Evolutionary conservation across 2,329 filamentous ascomycete genomes (phyloP).

Genomic region (Neonectria magnoliae): DNA sequence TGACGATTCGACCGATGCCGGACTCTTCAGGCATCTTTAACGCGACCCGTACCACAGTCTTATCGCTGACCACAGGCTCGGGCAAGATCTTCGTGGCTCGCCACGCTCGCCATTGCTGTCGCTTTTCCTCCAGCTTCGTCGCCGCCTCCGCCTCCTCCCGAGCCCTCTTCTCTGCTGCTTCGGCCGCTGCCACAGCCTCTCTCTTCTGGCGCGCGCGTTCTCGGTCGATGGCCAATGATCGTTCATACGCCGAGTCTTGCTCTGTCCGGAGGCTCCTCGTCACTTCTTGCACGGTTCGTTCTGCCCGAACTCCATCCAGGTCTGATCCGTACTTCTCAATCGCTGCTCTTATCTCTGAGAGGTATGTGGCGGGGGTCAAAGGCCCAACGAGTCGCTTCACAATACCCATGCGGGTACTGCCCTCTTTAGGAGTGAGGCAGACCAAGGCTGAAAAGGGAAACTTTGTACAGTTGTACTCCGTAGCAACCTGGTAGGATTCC

Average conservation of each 20-base stretch:
- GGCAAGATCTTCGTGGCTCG: conserved; percentile 71
- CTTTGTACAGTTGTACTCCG: conserved; percentile 87
- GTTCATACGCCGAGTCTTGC: conserved; percentile 94
- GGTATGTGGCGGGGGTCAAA: conserved; percentile 74
- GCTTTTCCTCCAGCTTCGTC: conserved; percentile 54
- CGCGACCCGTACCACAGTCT: conserved; percentile 77
- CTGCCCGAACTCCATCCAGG: conserved; percentile 77
- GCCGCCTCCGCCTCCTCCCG: conserved; percentile 71
- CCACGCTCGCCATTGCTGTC: conserved; percentile 82
- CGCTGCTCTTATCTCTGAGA: conserved; percentile 77
- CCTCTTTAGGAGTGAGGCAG: conserved; percentile 86
- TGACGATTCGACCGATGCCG: conserved; percentile 78
- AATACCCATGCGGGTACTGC: conserved; percentile 89
- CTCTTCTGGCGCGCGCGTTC: conserved; percentile 81
- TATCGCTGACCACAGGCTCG: conserved; percentile 72
- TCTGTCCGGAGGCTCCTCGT: conserved; percentile 84
- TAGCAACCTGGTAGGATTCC: conserved; percentile 93
- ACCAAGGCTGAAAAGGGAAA: conserved; percentile 91
- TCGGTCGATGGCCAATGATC: conserved; percentile 86
- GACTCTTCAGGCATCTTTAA: conserved; percentile 69
- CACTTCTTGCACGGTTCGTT: conserved; percentile 82
- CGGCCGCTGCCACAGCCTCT: conserved; percentile 79
- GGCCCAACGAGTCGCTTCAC: conserved; percentile 81
- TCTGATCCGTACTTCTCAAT: conserved; percentile 81
- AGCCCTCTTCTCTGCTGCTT: conserved; percentile 71